A percentile compares a stretch with the other conserved stretches of the same genome.
Evolutionary conservation across 352 stramenopile genomes (phyloP).

Genomic region (Achlya hypogyna): DNA sequence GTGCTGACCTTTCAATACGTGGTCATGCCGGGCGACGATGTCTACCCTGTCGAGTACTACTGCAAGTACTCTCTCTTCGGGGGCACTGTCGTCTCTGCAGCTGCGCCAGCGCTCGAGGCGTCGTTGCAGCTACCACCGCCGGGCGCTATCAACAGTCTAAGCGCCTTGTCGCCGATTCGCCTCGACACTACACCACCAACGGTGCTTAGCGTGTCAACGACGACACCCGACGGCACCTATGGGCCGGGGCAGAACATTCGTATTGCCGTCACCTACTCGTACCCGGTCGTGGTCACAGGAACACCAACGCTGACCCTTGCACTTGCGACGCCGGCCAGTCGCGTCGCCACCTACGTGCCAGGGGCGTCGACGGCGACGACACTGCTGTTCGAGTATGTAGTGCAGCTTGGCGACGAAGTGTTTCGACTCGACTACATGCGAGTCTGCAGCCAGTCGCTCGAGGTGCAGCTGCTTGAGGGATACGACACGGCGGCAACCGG

Average conservation of each 20-base stretch:
- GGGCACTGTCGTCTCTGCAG: slow-evolving; percentile 1
- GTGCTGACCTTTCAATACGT: slow-evolving; percentile 26
- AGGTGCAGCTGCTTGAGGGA: background rate
- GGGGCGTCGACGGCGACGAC: slow-evolving; percentile 28
- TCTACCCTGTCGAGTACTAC: slow-evolving; percentile 15
- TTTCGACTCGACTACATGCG: slow-evolving; percentile 55
- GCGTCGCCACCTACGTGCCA: background rate
- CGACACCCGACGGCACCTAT: slow-evolving; percentile 43
- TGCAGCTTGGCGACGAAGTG: slow-evolving; percentile 37
- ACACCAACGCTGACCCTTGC: slow-evolving; percentile 33
- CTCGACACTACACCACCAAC: slow-evolving; percentile 49
- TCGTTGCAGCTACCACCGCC: slow-evolving; percentile 37
- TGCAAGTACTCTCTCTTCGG: slow-evolving; percentile 25
- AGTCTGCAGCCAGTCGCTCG: slow-evolving; percentile 30
- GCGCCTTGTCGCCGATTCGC: slow-evolving; percentile 50
- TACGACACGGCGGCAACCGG: slow-evolving; percentile 21
- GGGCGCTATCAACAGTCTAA: slow-evolving; percentile 39
- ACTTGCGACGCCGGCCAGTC: slow-evolving; percentile 18
- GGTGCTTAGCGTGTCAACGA: slow-evolving; percentile 38
- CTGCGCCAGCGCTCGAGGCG: slow-evolving; percentile 8
- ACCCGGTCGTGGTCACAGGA: slow-evolving; percentile 39
- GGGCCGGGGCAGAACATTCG: slow-evolving; percentile 42
- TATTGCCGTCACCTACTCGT: slow-evolving; percentile 39
- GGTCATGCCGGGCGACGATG: slow-evolving; percentile 16
- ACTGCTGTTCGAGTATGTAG: slow-evolving; percentile 44